Evolutionary conservation across 495 filamentous ascomycete species (phyloP).

Genomic region (Neurospora tetrasperma): DNA sequence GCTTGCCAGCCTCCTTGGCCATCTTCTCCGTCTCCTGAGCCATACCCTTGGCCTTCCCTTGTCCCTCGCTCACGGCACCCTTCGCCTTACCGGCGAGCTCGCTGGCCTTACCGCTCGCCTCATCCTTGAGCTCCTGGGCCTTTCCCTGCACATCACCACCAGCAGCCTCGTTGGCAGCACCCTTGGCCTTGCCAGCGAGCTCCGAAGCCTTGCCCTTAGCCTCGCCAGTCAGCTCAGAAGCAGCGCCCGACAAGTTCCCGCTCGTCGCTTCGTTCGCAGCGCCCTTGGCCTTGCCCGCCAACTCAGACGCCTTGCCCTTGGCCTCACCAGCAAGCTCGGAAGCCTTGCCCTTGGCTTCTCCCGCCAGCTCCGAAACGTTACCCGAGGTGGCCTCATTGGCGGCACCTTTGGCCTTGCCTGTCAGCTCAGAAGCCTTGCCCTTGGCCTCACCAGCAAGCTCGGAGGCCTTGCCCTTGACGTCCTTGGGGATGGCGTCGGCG

Average conservation of each 20-base stretch:
- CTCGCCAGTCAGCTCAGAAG: slow-evolving; percentile 20
- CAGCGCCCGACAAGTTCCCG: slow-evolving; percentile 24
- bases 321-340: slow-evolving; percentile 25
- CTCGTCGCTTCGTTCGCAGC: slow-evolving; percentile 21
- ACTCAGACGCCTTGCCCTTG: slow-evolving; percentile 22
- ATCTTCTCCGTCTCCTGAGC: slow-evolving; percentile 7
- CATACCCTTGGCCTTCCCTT: not conserved
- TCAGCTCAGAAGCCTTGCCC: slow-evolving; percentile 19
- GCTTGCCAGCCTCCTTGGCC: not conserved
- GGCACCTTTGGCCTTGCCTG: slow-evolving; percentile 20
- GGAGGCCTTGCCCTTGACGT: slow-evolving; percentile 20
- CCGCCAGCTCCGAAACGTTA: slow-evolving; percentile 11
- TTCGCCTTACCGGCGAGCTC: not conserved
- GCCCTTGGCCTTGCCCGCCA: slow-evolving; percentile 24
- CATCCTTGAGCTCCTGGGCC: slow-evolving; percentile 4
- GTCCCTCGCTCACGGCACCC: not conserved
- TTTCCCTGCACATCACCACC: slow-evolving; percentile 3
- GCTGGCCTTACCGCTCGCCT: slow-evolving; percentile 7
- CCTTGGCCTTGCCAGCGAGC: slow-evolving; percentile 21
- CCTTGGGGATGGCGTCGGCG: not conserved
- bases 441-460: slow-evolving; percentile 11
- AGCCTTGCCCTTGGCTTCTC: slow-evolving; percentile 28
- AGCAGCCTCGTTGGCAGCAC: slow-evolving; percentile 7
- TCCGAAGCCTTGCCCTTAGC: slow-evolving; percentile 29
- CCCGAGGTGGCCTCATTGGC: slow-evolving; percentile 12